Evolutionary conservation across 2,329 filamentous ascomycete species (phyloP).

Genomic region (Aureobasidium musti): DNA sequence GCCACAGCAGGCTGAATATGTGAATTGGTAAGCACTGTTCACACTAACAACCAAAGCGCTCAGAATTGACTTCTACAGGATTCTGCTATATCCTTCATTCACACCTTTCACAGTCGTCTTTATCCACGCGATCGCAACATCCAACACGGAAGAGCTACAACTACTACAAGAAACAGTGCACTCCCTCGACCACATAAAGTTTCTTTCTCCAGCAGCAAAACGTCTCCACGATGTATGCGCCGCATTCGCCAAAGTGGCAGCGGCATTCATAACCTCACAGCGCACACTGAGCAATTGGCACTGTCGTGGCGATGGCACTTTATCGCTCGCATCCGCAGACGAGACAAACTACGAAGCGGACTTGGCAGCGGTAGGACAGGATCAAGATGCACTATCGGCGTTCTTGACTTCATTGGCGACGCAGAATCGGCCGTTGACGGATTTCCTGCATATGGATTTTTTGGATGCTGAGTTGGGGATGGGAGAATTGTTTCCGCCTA

Average conservation of each 20-base stretch:
- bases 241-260: conserved; percentile 30
- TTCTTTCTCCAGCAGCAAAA: conserved; percentile 28
- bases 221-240: conserved; percentile 32
- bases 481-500: not conserved
- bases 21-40: conserved; percentile 21
- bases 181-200: conserved; percentile 29
- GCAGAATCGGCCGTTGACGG: conserved; percentile 15
- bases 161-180: conserved; percentile 31
- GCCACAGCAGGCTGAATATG: conserved; percentile 28
- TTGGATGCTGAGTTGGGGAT: conserved; percentile 7
- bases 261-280: conserved; percentile 30
- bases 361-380: not conserved
- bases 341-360: not conserved
- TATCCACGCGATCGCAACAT: conserved; percentile 31
- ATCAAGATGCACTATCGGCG: conserved; percentile 4
- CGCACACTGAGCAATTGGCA: conserved; percentile 31
- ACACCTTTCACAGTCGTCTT: conserved; percentile 32
- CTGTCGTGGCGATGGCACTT: conserved; percentile 31
- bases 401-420: conserved; percentile 4
- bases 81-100: conserved; percentile 32
- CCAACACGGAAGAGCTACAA: conserved; percentile 23
- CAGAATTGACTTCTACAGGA: not conserved
- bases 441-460: conserved; percentile 21
- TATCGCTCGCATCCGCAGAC: not conserved
- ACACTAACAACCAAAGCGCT: not conserved